Base-by-base conservation (phyloP, 2,329 filamentous ascomycete species). In the Aureobasidium vineae region DNA sequence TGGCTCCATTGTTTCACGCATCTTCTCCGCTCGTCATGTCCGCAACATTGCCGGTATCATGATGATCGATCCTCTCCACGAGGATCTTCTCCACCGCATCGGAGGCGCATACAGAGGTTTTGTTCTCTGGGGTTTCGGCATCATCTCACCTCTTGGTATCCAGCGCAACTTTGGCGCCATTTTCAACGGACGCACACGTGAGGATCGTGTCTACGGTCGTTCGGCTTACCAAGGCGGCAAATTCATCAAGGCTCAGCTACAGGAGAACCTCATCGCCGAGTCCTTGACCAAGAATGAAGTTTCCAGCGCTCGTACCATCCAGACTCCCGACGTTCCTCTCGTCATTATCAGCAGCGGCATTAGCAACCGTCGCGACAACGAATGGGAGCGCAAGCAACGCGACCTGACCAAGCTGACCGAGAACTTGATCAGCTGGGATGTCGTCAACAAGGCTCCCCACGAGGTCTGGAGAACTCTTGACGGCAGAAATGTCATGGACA, bases 251-350 rank as follows among this genome's bases (percentile, higher is more conserved):
- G 90, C 92, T 5, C 91, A 93, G 78, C 82, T 99, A 66, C 95
- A 99, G 78, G 95, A 99, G 80, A 94, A 89, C 70, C 83, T 98
- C 0, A 92, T 97, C 38, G 93, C 93, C 0, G 85, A 88, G 70
- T 91, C 90, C 0, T 86, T 98, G 71, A 92, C 92, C 16, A 89
- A 88, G 76, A 90, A 90, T 40, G 95, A 99, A 73, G 87, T 96
- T 21, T 81, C 84, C 52, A 90, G 88, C 67, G 92, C 92, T 67
- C 83, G 90, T 26, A 88, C 88, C 54, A 95, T 98, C 63, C 91
- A 97, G 78, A 84, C 85, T 67, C 82, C 83, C n/a, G 82, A 90
- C 67, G 90, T 90, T 16, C 89, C 92, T 7, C 79, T 98, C 45
- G 88, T 88, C 1, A 81, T 99, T 28, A 85, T 98, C 66, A 96